Conservation (phyloP, 495 filamentous ascomycete genomes). For the Astrocystis sublimbata region DNA sequence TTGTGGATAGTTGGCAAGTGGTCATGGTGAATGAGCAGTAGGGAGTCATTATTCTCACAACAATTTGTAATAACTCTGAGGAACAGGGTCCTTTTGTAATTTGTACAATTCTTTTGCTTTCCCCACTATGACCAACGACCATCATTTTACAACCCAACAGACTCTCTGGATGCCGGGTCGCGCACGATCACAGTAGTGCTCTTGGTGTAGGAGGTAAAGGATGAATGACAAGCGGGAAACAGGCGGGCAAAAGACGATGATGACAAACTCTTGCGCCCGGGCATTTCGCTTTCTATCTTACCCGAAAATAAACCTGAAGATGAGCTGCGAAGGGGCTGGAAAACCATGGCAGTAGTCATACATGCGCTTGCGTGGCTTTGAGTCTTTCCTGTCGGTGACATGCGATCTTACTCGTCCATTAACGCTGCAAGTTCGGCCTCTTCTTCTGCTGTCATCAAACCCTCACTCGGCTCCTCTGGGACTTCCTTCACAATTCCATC, state of each 20-base stretch:
- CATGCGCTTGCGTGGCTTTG: neutral
- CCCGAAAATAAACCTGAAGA: no score
- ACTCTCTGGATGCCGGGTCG: neutral
- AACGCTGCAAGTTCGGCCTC: conserved; percentile 84
- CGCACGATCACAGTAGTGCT: neutral
- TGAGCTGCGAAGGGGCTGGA: no score
- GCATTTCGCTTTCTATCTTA: no score
- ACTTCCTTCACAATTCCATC: conserved; percentile 48
- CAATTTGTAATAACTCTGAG: neutral
- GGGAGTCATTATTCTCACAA: neutral
- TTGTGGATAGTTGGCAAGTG: neutral
- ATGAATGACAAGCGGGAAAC: no score
- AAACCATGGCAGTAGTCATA: no score
- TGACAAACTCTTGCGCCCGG: no score
- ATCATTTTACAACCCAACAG: neutral
- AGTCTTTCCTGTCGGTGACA: neutral
- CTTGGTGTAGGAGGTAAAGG: neutral
- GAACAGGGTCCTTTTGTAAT: neutral
- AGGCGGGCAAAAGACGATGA: no score
- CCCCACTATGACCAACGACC: neutral
- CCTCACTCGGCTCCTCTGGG: conserved; percentile 36
- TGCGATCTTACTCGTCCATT: conserved; percentile 60
- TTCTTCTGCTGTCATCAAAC: conserved; percentile 73
- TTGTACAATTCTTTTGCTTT: neutral
- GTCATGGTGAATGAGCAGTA: neutral